Evolutionary conservation across 1,284 basidiomycete species (phyloP).

Genomic region (Moniliella sp.): DNA sequence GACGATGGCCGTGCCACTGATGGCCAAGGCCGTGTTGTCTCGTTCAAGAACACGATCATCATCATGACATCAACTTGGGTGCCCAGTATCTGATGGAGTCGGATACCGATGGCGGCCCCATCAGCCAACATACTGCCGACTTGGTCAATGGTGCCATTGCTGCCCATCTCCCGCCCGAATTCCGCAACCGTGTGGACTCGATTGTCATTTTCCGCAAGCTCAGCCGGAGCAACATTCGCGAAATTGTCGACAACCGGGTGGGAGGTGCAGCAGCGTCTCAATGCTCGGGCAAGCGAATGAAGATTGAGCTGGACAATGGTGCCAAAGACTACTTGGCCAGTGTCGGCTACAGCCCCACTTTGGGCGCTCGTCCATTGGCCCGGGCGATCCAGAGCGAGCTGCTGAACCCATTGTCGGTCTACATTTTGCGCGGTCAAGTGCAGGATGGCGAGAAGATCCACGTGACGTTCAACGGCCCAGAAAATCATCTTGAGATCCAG

Average conservation of each 20-base stretch:
- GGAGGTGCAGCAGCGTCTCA: no score
- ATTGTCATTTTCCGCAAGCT: conserved; percentile 42
- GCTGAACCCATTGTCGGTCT: conserved; percentile 68
- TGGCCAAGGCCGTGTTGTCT: conserved; percentile 27
- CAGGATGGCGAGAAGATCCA: conserved; percentile 58
- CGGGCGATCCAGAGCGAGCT: conserved; percentile 78
- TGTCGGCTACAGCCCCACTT: conserved; percentile 39
- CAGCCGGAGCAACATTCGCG: conserved; percentile 37
- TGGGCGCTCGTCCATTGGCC: conserved; percentile 60
- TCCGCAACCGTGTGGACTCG: conserved; percentile 40
- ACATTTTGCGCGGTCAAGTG: conserved; percentile 63
- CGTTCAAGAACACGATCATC: conserved; percentile 32
- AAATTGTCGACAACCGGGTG: conserved; percentile 40
- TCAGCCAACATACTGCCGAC: conserved; percentile 36
- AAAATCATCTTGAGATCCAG: conserved; percentile 56
- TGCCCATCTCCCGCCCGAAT: conserved; percentile 41
- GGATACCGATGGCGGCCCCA: conserved; percentile 33
- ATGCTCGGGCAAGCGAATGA: conserved; percentile 55
- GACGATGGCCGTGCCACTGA: conserved; percentile 64
- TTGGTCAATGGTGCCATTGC: conserved; percentile 39
- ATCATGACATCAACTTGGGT: conserved; percentile 41
- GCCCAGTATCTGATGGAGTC: conserved; percentile 39
- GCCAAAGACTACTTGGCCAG: conserved; percentile 54
- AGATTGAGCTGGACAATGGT: conserved; percentile 50
- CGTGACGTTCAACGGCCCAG: conserved; percentile 60